Evolutionary conservation across 2,329 filamentous ascomycete species (phyloP), one percentile per base, ranked within the genome.

Genomic region (Dactylellina cionopaga): DNA sequence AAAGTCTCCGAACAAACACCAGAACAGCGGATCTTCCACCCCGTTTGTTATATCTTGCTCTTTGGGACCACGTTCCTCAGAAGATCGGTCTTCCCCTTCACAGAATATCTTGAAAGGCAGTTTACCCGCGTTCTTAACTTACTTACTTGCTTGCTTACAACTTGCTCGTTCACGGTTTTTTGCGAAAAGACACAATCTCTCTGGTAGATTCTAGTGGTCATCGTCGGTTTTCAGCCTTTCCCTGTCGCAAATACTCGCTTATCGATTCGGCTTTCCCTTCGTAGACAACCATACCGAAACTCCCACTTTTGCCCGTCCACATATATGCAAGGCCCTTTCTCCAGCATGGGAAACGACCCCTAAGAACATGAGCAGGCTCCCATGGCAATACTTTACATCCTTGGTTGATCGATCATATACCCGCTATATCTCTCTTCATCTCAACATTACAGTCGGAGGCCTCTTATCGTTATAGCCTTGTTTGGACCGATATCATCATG

Each of bases 181-280:
- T n/a, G n/a, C n/a, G n/a, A 29, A 35, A 9, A 11, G 29, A 27
- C 17, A 55, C 65, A 63, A n/a, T n/a, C n/a, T n/a, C n/a, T n/a
- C n/a, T n/a, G 25, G 11, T 58, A 47, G 25, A 27, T 29, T 41
- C 56, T 56, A 31, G 65, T 56, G 46, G 29, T 52, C 66, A 43
- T 58, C 58, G 31, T 35, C 35, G 56, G 43, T 41, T 71, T 58
- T 64, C 58, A 71, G 66, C 59, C 51, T 64, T 63, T 58, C 59
- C 66, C 58, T 71, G 66, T 71, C 66, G 59, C 66, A 63, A 64
- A 56, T 71, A 71, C 66, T 71, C 66, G 66, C 66, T 71, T 71
- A 71, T 71, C 66, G 66, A 71, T 71, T 71, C 66, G 56, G 56
- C 58, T 71, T 71, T 63, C 66, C 66, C 51, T 71, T 71, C 66